phyloP scores from a whole-genome alignment of 2,329 filamentous ascomycete genomes.

The Ophiobolus disseminans region DNA sequence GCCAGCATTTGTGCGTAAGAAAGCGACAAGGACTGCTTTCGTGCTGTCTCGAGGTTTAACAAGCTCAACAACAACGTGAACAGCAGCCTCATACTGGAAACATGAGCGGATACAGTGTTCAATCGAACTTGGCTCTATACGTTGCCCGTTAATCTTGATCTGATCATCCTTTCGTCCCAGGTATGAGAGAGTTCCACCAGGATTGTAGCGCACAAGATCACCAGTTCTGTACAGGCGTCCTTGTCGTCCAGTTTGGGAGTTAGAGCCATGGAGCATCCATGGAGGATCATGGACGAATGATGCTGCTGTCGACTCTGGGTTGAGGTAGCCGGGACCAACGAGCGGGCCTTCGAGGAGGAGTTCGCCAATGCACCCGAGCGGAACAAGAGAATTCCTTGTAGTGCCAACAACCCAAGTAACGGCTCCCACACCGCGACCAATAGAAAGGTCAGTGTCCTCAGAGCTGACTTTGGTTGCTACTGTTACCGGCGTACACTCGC shows the following conservation, averaged over 20 bases:
- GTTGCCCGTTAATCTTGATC: constrained; percentile 28
- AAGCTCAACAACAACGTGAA: constrained; percentile 18
- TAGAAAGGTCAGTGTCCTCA: too few species aligned
- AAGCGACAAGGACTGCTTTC: constrained; percentile 15
- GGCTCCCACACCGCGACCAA: constrained; percentile 59
- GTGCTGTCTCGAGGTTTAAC: too few species aligned
- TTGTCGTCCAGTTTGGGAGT: not conserved
- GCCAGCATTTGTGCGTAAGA: constrained; percentile 8
- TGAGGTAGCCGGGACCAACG: constrained; percentile 35
- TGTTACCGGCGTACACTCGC: constrained; percentile 13
- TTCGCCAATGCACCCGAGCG: constrained; percentile 47
- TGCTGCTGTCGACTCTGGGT: constrained; percentile 16
- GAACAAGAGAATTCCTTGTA: constrained; percentile 25
- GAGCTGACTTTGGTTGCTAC: constrained; percentile 56
- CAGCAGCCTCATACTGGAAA: constrained; percentile 12
- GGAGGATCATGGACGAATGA: constrained; percentile 60
- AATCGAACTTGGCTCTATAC: constrained; percentile 31
- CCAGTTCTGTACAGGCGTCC: constrained; percentile 29
- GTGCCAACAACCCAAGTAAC: constrained; percentile 48
- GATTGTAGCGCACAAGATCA: constrained; percentile 20
- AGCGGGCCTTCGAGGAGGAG: constrained; percentile 63
- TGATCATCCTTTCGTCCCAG: constrained; percentile 28
- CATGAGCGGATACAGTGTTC: constrained; percentile 11
- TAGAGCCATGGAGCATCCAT: not conserved
- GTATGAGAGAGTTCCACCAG: constrained; percentile 20